A percentile compares a stretch with the other conserved stretches of the same genome.
phyloP scores from a whole-genome alignment of 306 rosid genomes.

The Amphicarpaea edgeworthii region DNA sequence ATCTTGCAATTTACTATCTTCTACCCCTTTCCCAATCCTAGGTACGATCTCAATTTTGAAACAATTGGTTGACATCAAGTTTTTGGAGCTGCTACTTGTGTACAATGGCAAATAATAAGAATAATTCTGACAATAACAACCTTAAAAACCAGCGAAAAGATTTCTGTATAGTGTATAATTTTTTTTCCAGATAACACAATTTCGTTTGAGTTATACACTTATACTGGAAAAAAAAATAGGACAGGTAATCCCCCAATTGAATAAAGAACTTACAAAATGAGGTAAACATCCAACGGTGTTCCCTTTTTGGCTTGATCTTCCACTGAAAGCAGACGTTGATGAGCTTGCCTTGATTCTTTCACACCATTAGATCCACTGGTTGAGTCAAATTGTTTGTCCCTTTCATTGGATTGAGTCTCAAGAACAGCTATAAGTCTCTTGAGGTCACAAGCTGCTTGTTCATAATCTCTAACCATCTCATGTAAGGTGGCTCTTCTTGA shows the following conservation, averaged over 20 bases:
- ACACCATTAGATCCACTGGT: background rate
- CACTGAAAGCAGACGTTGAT: conserved; percentile 55
- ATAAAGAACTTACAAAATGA: conserved; percentile 79
- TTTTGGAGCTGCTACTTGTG: too few relatives aligned
- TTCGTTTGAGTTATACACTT: background rate
- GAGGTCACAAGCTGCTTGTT: conserved; percentile 78
- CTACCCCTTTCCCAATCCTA: too few relatives aligned
- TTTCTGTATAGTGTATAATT: too few relatives aligned
- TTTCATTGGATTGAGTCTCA: conserved; percentile 70
- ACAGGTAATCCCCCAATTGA: conserved; percentile 19
- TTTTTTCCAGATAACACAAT: conserved; percentile 12
- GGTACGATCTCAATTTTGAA: too few relatives aligned
- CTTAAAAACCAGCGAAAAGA: too few relatives aligned
- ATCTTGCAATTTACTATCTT: too few relatives aligned
- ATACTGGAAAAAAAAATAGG: conserved; percentile 31
- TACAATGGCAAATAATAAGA: too few relatives aligned
- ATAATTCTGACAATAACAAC: too few relatives aligned
- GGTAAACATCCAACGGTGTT: conserved; percentile 76
- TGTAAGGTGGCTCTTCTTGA: conserved; percentile 91
- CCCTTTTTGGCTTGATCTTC: conserved; percentile 79
- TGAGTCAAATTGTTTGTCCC: conserved; percentile 30
- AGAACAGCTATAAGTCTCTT: conserved; percentile 64
- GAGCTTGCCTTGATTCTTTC: conserved; percentile 77
- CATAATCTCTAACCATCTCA: conserved; percentile 86
- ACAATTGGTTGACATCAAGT: too few relatives aligned